Evolutionary conservation across 2,329 filamentous ascomycete species (phyloP).

Genomic region (Epichloe scottii): DNA sequence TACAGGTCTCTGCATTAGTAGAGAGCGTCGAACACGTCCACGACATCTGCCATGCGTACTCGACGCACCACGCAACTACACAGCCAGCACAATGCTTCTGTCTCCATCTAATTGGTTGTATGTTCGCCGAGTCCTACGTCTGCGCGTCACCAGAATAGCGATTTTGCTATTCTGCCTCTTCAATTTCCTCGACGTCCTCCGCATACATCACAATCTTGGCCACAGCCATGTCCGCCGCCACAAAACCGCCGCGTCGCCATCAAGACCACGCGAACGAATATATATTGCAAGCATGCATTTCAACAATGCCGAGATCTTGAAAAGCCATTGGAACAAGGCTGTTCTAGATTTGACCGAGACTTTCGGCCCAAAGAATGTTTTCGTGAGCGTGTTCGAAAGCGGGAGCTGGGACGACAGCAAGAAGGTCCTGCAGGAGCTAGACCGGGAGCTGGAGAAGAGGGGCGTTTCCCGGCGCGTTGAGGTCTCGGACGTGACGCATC

Average conservation of each 20-base stretch:
- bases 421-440: constrained; percentile 43
- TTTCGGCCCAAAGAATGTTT: constrained; percentile 53
- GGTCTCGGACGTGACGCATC: constrained; percentile 45
- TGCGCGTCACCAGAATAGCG: constrained; percentile 21
- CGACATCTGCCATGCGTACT: neutral
- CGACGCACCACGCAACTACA: neutral
- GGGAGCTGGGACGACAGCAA: constrained; percentile 60
- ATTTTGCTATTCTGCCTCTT: constrained; percentile 22
- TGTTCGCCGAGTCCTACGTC: constrained; percentile 25
- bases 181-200: constrained; percentile 27
- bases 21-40: neutral
- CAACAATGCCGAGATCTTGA: constrained; percentile 50
- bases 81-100: constrained; percentile 13
- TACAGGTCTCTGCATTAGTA: neutral
- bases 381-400: constrained; percentile 54
- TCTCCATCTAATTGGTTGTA: constrained; percentile 20
- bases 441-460: constrained; percentile 36
- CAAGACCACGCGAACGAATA: constrained; percentile 30
- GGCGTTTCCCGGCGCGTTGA: constrained; percentile 43
- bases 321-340: constrained; percentile 48
- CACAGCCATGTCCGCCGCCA: constrained; percentile 14
- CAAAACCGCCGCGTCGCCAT: constrained; percentile 4
- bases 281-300: constrained; percentile 61
- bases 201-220: constrained; percentile 22
- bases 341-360: constrained; percentile 42